A percentile compares a stretch with the other conserved stretches of the same genome.
phyloP scores from a whole-genome alignment of 2,329 filamentous ascomycete species.

The Colletotrichum sp. region DNA sequence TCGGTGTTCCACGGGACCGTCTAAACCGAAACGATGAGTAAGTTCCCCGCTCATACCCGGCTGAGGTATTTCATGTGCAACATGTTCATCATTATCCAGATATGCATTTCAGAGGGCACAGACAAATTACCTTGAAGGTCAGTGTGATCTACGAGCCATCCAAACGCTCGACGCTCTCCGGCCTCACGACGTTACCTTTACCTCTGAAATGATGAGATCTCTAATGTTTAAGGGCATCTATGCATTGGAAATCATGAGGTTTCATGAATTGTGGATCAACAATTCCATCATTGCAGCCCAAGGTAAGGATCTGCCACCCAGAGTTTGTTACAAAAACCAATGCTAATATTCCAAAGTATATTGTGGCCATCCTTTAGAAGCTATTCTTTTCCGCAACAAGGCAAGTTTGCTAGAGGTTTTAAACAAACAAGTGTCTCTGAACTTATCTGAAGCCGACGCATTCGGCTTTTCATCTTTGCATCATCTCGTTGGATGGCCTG shows the following conservation, averaged over 20 bases:
- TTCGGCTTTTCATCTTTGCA: background rate
- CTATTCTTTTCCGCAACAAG: fast-evolving
- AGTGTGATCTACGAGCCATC: background rate
- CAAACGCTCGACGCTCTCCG: background rate
- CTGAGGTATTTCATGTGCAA: background rate
- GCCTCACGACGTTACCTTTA: background rate
- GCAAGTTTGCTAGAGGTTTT: background rate
- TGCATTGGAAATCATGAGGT: fast-evolving
- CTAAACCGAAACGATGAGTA: fast-evolving
- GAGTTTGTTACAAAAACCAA: too few relatives aligned
- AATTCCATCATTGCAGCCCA: background rate
- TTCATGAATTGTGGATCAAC: background rate
- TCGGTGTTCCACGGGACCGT: background rate
- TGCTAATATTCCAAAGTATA: background rate
- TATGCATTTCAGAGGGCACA: background rate
- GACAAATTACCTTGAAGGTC: too few relatives aligned
- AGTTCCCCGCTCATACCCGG: fast-evolving
- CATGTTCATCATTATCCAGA: background rate
- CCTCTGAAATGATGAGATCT: too few relatives aligned
- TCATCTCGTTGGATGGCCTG: background rate
- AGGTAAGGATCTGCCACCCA: too few relatives aligned
- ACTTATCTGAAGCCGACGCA: background rate
- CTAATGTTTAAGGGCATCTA: too few relatives aligned
- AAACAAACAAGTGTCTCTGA: fast-evolving
- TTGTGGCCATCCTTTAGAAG: fast-evolving